These are phyloP conservation scores for Pedinophyceae sp. DNA, from an alignment of 139 green algal genomes.

Conservation along the genomic window DNA sequence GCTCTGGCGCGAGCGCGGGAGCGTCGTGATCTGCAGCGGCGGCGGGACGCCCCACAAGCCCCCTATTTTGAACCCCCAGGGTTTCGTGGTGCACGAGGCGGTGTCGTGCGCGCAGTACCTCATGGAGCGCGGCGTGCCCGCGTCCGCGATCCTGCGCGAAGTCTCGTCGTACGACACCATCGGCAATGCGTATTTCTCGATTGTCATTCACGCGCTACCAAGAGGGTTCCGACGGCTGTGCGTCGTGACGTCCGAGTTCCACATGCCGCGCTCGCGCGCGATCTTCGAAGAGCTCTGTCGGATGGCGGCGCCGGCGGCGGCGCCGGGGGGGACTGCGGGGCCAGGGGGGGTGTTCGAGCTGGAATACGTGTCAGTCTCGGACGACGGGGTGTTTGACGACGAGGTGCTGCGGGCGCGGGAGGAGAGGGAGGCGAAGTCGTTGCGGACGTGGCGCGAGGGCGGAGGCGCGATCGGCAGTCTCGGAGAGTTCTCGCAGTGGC, in stretches of 20 bases:
- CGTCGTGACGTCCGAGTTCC: constrained; percentile 55
- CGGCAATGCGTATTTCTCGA: constrained; percentile 66
- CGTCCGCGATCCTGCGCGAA: constrained; percentile 41
- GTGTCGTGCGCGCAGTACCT: constrained; percentile 29
- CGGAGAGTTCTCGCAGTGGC: constrained; percentile 38
- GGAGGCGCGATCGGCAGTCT: constrained; percentile 18
- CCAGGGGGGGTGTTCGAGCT: constrained; percentile 4
- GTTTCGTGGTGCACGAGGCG: constrained; percentile 53
- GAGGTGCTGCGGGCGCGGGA: constrained; percentile 18
- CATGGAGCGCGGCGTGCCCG: constrained; percentile 15
- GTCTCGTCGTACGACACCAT: constrained; percentile 62
- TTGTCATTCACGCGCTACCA: constrained; percentile 51
- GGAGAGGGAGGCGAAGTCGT: constrained; percentile 28
- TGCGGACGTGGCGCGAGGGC: constrained; percentile 26
- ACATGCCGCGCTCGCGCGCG: constrained; percentile 51
- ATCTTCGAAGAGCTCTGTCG: constrained; percentile 31
- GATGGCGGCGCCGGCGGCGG: not conserved
- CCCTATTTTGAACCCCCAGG: constrained; percentile 29
- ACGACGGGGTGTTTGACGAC: constrained; percentile 33
- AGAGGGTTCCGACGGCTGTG: constrained; percentile 12
- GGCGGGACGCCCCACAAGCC: constrained; percentile 71
- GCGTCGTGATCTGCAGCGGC: constrained; percentile 26
- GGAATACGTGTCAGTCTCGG: constrained; percentile 20
- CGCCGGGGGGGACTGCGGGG: not conserved
- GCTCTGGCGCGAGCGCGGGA: not conserved